Conservation (phyloP, 2,329 filamentous ascomycete species). For the Verticillium nonalfalfae region DNA sequence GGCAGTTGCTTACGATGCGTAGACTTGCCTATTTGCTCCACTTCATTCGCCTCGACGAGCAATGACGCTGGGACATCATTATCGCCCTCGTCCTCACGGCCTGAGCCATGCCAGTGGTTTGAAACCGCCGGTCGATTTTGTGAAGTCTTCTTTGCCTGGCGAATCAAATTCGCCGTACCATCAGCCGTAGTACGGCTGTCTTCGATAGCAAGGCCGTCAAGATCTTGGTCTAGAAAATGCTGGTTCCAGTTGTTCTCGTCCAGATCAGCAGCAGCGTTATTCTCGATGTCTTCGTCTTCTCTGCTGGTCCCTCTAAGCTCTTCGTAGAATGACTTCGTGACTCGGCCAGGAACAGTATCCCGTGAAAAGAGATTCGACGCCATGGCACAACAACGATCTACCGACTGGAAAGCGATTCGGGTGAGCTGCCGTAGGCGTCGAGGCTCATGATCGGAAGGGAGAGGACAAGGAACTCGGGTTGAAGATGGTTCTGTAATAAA, state of each 20-base stretch:
- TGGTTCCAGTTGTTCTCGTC: slow-evolving; percentile 50
- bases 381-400: slow-evolving; percentile 23
- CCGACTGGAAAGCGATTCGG: background rate
- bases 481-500: background rate
- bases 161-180: slow-evolving; percentile 19
- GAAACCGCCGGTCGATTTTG: background rate
- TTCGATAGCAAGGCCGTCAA: slow-evolving; percentile 35
- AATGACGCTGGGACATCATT: slow-evolving; percentile 61
- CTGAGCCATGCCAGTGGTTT: slow-evolving; percentile 9
- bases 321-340: slow-evolving; percentile 41
- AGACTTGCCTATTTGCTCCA: background rate
- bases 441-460: background rate
- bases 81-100: slow-evolving; percentile 42
- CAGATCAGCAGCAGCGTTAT: slow-evolving; percentile 32
- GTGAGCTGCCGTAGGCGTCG: background rate
- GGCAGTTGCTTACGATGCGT: slow-evolving; percentile 9
- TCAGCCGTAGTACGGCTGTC: slow-evolving; percentile 40
- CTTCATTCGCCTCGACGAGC: slow-evolving; percentile 40
- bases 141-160: background rate
- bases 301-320: slow-evolving; percentile 34
- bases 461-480: background rate
- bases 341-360: slow-evolving; percentile 26
- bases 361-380: slow-evolving; percentile 41
- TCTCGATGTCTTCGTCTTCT: slow-evolving; percentile 32
- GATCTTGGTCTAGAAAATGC: slow-evolving; percentile 42